These are phyloP conservation scores for Emericellopsis atlantica DNA, from an alignment of 2,329 filamentous ascomycete genomes.

Conservation along the genomic window DNA sequence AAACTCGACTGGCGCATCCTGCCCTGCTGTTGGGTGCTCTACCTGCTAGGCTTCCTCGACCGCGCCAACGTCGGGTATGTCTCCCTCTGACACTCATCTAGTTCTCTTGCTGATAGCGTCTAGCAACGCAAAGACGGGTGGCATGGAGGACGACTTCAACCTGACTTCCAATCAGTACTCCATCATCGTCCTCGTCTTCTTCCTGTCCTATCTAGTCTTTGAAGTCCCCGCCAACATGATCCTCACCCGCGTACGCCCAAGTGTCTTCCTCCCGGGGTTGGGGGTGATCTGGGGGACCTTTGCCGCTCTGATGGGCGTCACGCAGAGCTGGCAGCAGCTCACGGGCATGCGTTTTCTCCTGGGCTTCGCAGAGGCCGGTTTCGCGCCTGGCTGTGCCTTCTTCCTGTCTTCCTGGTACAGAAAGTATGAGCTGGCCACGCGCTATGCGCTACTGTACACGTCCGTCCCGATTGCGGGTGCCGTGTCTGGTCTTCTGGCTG, in stretches of 20 bases:
- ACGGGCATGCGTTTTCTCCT: conserved; percentile 9
- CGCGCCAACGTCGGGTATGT: conserved; percentile 10
- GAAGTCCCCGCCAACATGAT: conserved; percentile 5
- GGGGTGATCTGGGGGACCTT: conserved; percentile 10
- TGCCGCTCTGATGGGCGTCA: conserved; percentile 9
- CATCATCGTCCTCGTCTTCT: conserved; percentile 13
- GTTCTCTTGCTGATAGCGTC: not conserved
- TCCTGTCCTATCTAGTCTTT: conserved; percentile 11
- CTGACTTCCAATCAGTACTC: conserved; percentile 11
- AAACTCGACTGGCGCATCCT: conserved; percentile 6
- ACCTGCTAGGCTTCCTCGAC: conserved; percentile 9
- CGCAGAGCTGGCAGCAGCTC: conserved; percentile 10
- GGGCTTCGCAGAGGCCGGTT: conserved; percentile 10
- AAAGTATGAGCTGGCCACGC: conserved; percentile 9
- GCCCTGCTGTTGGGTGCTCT: conserved; percentile 9
- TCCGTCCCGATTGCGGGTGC: conserved; percentile 10
- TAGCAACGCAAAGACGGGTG: conserved; percentile 11
- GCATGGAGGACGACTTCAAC: conserved; percentile 8
- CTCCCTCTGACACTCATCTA: too few relatives aligned
- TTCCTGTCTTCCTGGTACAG: conserved; percentile 11
- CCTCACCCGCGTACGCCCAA: conserved; percentile 9
- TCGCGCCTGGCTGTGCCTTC: conserved; percentile 11
- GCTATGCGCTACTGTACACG: conserved; percentile 9
- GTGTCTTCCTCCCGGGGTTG: conserved; percentile 9
- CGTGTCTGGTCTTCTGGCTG: conserved; percentile 8